These are phyloP conservation scores for Penicillium cinerascens DNA, from an alignment of 495 filamentous ascomycete genomes.

Conservation along the genomic window DNA sequence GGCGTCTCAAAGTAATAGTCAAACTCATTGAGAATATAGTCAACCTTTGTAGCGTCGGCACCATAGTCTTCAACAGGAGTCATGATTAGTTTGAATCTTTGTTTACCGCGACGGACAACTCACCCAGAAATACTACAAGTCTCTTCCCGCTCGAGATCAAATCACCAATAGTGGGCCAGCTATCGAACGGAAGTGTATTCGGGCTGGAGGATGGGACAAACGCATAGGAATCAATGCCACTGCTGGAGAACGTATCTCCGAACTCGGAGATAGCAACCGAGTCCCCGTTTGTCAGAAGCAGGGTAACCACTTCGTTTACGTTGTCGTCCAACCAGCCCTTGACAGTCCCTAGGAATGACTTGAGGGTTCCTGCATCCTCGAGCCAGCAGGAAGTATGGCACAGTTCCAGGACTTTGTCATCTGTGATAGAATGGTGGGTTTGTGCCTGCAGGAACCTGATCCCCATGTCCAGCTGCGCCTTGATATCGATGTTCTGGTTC, in stretches of 20 bases:
- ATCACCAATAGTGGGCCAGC: slow-evolving; percentile 62
- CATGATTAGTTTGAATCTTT: background rate
- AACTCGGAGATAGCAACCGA: slow-evolving; percentile 46
- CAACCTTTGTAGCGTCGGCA: slow-evolving; percentile 40
- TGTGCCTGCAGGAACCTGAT: slow-evolving; percentile 69
- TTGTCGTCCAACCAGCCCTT: slow-evolving; percentile 63
- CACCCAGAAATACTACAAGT: slow-evolving; percentile 60
- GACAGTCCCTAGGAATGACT: slow-evolving; percentile 53
- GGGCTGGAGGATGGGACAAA: slow-evolving; percentile 45
- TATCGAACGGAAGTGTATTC: slow-evolving; percentile 26
- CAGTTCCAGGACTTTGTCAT: slow-evolving; percentile 49
- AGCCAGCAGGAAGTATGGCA: slow-evolving; percentile 66
- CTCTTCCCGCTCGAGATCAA: slow-evolving; percentile 59
- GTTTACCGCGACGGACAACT: slow-evolving; percentile 1
- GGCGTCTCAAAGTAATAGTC: slow-evolving; percentile 68
- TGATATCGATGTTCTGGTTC: slow-evolving; percentile 65
- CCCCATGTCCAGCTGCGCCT: slow-evolving; percentile 62
- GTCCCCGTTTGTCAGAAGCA: slow-evolving; percentile 68
- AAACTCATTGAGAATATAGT: slow-evolving; percentile 70
- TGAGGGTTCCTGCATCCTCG: slow-evolving; percentile 60
- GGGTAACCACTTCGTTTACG: slow-evolving; percentile 64
- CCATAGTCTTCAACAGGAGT: slow-evolving; percentile 40
- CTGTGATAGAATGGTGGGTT: slow-evolving; percentile 49
- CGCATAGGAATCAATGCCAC: slow-evolving; percentile 56
- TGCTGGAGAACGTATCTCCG: slow-evolving; percentile 48